Evolutionary conservation across 768 basidiomycete genomes (phyloP), one percentile per base, ranked within the genome.

Genomic region (Lactifluus subvellereus): DNA sequence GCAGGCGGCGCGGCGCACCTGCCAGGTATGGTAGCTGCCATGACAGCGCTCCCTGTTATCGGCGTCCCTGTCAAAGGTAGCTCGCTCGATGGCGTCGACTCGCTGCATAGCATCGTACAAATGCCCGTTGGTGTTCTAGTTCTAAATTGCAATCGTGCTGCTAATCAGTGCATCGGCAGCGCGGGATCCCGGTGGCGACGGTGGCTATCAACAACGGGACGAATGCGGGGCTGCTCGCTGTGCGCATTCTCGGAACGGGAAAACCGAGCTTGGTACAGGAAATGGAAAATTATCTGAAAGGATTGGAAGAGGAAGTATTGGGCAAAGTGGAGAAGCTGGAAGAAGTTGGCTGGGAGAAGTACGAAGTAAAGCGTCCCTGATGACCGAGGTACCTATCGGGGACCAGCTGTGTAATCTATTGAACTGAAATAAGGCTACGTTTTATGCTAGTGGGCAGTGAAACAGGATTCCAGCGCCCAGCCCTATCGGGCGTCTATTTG

Each of bases 1-100:
- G 97, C 97, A 6, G 97, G 97, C n/a, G 97, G 97, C 0, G 96
- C 97, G 1, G 97, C 96, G 5, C 97, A 99, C 76, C 77, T 99
- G 1, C 97, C 97, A 0, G 97, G 97, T 0, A 99, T 99, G 97
- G 93, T 98, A 1, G 97, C 96, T 5, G 88, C 91, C 20, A 86
- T 97, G 88, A 96, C 94, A 0, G 79, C 86, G 2, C 73, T 98
- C 56, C 96, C 97, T 0, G 93, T 99, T 0, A 84, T 99, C 37
- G 96, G 97, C 13, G 97, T 99, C 0, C 97, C 97, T 2, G 97
- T 99, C 60, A 97, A 94, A 72, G 95, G 92, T 11, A 94, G 92
- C 72, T 81, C 86, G 0, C 79, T 98, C 13, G 95, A 97, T 72
- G 97, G 97, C 0, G 93, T 99, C 1, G 97, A 98, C 75, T 94